Evolutionary conservation across 2,329 filamentous ascomycete genomes (phyloP).

Genomic region (Basipetospora chlamydospora): DNA sequence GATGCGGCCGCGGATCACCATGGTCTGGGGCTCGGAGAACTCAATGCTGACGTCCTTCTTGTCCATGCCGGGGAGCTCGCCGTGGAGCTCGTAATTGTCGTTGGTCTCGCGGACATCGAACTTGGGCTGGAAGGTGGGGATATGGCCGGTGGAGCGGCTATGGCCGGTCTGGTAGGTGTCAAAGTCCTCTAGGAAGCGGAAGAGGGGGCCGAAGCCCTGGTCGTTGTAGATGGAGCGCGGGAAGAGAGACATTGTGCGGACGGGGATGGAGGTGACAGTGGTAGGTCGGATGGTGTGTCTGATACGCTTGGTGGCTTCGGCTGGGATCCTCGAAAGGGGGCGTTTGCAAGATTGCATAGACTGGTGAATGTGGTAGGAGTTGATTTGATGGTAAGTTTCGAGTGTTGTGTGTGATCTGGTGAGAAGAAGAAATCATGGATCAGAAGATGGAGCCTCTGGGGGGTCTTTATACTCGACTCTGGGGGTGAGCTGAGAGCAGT

Average conservation of each 20-base stretch:
- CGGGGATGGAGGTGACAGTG: conserved; percentile 2
- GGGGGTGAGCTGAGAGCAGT: too few relatives aligned
- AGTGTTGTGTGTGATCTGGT: neutral
- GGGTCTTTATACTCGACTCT: conserved; percentile 1
- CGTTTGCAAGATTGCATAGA: too few relatives aligned
- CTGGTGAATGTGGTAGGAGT: too few relatives aligned
- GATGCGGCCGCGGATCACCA: conserved; percentile 54
- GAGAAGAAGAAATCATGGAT: too few relatives aligned
- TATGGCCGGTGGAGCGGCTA: conserved; percentile 8
- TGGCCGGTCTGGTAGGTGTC: conserved; percentile 32
- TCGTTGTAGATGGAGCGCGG: conserved; percentile 34
- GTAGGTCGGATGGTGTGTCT: conserved; percentile 9
- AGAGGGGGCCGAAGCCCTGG: conserved; percentile 42
- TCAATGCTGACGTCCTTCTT: conserved; percentile 65
- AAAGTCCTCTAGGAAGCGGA: conserved; percentile 50
- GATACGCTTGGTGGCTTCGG: neutral
- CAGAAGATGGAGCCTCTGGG: too few relatives aligned
- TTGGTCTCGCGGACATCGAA: conserved; percentile 65
- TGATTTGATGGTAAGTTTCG: neutral
- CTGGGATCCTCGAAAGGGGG: too few relatives aligned
- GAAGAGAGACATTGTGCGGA: conserved; percentile 45
- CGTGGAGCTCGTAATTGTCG: conserved; percentile 59
- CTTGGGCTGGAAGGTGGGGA: conserved; percentile 54
- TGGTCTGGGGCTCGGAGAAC: conserved; percentile 61
- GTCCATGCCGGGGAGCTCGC: conserved; percentile 62